Percentiles rank a stretch among this genome's conserved stretches.
These are phyloP conservation scores for Xerocomus potaroensis DNA, from an alignment of 768 basidiomycete species.

Conservation along the genomic window DNA sequence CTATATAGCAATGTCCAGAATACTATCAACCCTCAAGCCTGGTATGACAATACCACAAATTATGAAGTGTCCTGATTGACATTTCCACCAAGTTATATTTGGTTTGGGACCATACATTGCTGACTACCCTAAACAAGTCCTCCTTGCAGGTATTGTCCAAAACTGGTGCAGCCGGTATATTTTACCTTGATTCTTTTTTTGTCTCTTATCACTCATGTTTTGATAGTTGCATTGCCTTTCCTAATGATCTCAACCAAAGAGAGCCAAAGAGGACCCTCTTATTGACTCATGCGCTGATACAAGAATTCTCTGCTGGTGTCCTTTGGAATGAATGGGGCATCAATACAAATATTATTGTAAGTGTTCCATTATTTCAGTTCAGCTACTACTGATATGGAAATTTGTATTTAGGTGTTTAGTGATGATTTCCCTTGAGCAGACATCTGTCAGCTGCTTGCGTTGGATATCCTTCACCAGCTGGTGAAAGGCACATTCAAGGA, in stretches of 20 bases:
- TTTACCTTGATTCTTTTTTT: too few relatives aligned
- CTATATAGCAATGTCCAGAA: constrained; percentile 26
- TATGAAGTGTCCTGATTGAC: constrained; percentile 28
- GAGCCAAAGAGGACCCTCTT: too few relatives aligned
- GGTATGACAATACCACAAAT: constrained; percentile 24
- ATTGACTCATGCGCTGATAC: too few relatives aligned
- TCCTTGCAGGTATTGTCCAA: constrained; percentile 4
- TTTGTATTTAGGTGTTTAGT: background rate
- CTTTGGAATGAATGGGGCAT: background rate
- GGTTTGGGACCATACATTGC: constrained; percentile 37
- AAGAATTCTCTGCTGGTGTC: too few relatives aligned
- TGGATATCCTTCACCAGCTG: background rate
- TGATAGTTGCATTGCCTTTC: too few relatives aligned
- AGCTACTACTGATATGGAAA: too few relatives aligned
- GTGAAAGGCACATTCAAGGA: background rate
- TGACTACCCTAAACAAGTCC: constrained; percentile 37
- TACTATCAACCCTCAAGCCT: background rate
- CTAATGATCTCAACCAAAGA: too few relatives aligned
- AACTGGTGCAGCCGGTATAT: background rate
- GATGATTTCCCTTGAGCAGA: background rate
- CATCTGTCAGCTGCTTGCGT: background rate
- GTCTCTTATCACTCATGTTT: too few relatives aligned
- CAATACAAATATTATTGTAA: too few relatives aligned
- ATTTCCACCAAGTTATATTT: constrained; percentile 12
- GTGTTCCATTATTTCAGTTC: too few relatives aligned